Evolutionary conservation across 345 rosid species (phyloP), one percentile per base, ranked within the genome.

Genomic region (Sonneratia alba): DNA sequence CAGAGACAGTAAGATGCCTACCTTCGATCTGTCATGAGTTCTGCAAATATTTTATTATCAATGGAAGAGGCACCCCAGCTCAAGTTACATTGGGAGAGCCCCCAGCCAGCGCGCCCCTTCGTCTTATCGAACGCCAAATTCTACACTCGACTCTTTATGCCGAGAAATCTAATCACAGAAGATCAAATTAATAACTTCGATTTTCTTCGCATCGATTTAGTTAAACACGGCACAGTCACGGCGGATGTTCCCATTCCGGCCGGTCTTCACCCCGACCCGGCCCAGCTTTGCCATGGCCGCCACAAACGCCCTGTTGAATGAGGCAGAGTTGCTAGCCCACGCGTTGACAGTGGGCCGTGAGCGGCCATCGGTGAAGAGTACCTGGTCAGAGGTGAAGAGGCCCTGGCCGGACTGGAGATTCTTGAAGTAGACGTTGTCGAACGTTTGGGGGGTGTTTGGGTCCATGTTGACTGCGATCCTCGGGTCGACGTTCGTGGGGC

Each of bases 401-500:
- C 97, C 97, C 84, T 65, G 82, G 73, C 91, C 90, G 34, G 85
- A 77, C 76, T 79, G 84, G 3, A 91, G 89, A 70, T 91, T 91
- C 78, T 83, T 76, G 88, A 37, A 91, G 84, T 89, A 91, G 14
- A 68, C 19, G 76, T 91, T 91, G 79, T 91, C 97, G 69, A 91
- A 91, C 32, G 36, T 75, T 7, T 48, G 77, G 12, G 97, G 95
- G 15, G 96, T 82, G 68, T 18, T 73, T 1, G 93, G 91, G 79
- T 91, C 96, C 83, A 91, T 89, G 88, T 89, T 84, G 43, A 91
- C 81, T 82, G 93, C 96, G 74, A 91, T 88, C 68, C 75, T 76
- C 32, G 91, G 85, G 80, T 88, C 90, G 67, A 91, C 97, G 0
- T 79, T 79, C 72, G 38, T 78, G 15, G 97, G 97, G 70, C 97